Evolutionary conservation across 2,329 filamentous ascomycete species (phyloP), one percentile per base, ranked within the genome.

Genomic region (Sarocladium oryzae): DNA sequence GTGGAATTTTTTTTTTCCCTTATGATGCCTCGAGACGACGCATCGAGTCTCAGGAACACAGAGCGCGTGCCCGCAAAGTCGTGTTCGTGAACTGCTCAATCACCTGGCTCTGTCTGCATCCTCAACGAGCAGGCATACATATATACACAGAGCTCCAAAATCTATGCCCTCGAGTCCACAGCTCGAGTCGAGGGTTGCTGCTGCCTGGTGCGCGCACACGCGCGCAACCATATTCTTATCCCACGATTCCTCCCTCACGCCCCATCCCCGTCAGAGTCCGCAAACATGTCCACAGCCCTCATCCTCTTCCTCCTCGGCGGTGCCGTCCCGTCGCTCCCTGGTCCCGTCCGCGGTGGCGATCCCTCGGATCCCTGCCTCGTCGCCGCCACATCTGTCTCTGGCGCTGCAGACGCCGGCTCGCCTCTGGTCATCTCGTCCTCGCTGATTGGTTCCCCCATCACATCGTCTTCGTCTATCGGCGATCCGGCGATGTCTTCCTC

Each of bases 271-370:
- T 87, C 87, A 4, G 85, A 87, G 64, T 87, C 86, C 10, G 86
- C 88, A 78, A 93, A 95, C 88, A 93, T 91, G 63, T 93, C 88
- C 58, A 87, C 86, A 4, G 88, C 88, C 58, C 83, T 82, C 66
- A 88, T 85, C 55, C 86, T 52, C 62, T 79, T 85, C 58, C 79
- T 73, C 56, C 73, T 61, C 52, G 26, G 18, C 65, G 67, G 43
- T 59, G 60, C 51, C 55, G 53, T 35, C 56, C 56, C 23, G 55
- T 49, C 49, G 32, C 16, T 35, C 55, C 55, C 30, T 58, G 54
- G 35, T 20, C 26, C 28, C 26, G 43, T 30, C 43, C 9, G 21
- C 15, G 40, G 40, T 45, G 40, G 40, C 40, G 40, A 45, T 18
- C 40, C 37, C 21, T 11, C 37, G 23, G 37, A 11, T 18, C 24